Base-by-base conservation (phyloP, 1,284 basidiomycete species). In the Ceratobasidium sp. region DNA sequence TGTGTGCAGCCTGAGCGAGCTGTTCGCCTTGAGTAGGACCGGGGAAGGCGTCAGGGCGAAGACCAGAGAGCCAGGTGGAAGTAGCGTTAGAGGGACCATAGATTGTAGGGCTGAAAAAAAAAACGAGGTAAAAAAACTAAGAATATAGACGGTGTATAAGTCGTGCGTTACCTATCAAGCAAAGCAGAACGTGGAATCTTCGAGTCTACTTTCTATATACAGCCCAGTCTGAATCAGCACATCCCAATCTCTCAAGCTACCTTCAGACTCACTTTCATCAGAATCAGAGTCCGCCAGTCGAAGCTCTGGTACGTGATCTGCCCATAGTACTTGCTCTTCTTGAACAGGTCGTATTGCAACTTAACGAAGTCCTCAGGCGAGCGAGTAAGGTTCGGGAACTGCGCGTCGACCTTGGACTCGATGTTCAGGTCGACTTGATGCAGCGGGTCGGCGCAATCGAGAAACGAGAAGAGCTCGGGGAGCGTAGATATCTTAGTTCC, bases 251-350 rank as follows among this genome's bases (percentile, higher is more conserved):
- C 28, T n/a, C 55, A 49, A 58, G 44, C 46, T 42, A 18, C 15
- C 40, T 7, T 18, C 4, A 12, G 20, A 15, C 79, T 33, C 80
- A 90, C 90, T 88, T 92, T 93, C 91, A 94, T 94, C 33, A 85
- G 88, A 77, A 91, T 83, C n/a, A 94, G 81, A 18, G 91, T 91
- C 80, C 92, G 87, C 92, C 93, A 94, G 82, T 93, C 92, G 81
- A 94, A 93, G 82, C 92, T 93, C 85, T 94, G 91, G 81, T 90
- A 93, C 91, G 91, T 93, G 80, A 94, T 93, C 12, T 89, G 87
- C 33, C 86, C 82, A 51, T 85, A 85, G 82, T 93, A 93, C 28
- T 88, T 86, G 78, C 91, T 93, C 13, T 84, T 84, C 44, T 84
- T 81, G 81, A 94, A 93, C 46, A 89, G 83, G 9, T 87, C 87